phyloP scores from a whole-genome alignment of 768 basidiomycete species.

The Termitomyces sp. region DNA sequence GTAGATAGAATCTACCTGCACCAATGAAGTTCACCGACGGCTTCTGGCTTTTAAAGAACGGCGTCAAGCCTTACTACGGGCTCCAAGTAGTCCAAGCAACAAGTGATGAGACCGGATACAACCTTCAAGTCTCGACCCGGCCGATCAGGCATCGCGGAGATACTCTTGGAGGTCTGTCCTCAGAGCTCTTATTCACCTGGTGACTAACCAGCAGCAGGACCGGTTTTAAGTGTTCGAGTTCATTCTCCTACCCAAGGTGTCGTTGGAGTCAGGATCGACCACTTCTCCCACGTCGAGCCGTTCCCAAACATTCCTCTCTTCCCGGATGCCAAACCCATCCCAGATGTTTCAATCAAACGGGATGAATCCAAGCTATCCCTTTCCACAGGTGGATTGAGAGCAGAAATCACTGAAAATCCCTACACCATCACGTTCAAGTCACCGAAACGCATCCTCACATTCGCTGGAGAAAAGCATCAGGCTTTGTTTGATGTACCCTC shows the following conservation, averaged over 20 bases:
- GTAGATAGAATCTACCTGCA: neutral
- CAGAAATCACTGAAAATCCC: conserved; percentile 52
- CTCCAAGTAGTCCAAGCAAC: conserved; percentile 53
- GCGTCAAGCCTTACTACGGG: conserved; percentile 55
- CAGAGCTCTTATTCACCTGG: conserved; percentile 1
- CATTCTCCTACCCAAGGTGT: conserved; percentile 52
- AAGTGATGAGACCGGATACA: conserved; percentile 40
- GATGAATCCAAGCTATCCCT: conserved; percentile 25
- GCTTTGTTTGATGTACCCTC: conserved; percentile 52
- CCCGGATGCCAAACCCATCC: conserved; percentile 49
- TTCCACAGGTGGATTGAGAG: conserved; percentile 43
- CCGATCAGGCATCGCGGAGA: conserved; percentile 61
- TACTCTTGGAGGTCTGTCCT: conserved; percentile 46
- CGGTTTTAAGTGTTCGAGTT: conserved; percentile 44
- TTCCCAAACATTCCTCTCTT: conserved; percentile 53
- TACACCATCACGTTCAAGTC: conserved; percentile 62
- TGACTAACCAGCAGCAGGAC: conserved; percentile 28
- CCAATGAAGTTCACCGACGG: conserved; percentile 72
- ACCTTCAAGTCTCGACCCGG: conserved; percentile 55
- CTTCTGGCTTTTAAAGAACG: conserved; percentile 62
- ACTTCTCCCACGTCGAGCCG: conserved; percentile 41
- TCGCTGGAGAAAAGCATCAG: conserved; percentile 51
- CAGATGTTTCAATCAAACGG: conserved; percentile 33
- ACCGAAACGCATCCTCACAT: conserved; percentile 36
- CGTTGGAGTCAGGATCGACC: conserved; percentile 51